phyloP scores from a whole-genome alignment of 2,329 filamentous ascomycete species.

The Aspergillus sp. region DNA sequence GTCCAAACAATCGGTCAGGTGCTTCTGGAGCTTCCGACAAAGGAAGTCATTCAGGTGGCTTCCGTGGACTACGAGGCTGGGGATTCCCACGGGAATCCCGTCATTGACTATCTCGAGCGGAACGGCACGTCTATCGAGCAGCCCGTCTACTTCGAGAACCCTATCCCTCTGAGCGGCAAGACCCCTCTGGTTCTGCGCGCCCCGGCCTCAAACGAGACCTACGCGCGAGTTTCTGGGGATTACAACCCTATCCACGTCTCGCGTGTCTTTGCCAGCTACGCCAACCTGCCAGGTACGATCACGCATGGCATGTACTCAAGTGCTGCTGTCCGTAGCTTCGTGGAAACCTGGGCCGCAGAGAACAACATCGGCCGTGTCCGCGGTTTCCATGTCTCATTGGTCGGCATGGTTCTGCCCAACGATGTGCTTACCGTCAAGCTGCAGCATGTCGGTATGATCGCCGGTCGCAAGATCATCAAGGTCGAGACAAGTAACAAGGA shows the following conservation, averaged over 20 bases:
- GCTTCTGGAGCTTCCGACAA: constrained; percentile 86
- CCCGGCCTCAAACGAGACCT: constrained; percentile 93
- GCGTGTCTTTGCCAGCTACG: constrained; percentile 90
- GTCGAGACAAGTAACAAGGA: constrained; percentile 94
- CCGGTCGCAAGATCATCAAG: constrained; percentile 98
- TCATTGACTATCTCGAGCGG: constrained; percentile 90
- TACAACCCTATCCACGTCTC: constrained; percentile 99
- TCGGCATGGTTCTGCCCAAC: constrained; percentile 98
- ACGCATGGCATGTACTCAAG: constrained; percentile 99
- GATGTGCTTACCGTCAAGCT: constrained; percentile 92
- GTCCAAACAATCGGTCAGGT: constrained; percentile 91
- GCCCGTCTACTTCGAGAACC: constrained; percentile 93
- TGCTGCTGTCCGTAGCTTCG: constrained; percentile 86
- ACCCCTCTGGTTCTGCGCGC: constrained; percentile 81
- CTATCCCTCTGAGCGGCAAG: constrained; percentile 91
- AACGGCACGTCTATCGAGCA: constrained; percentile 91
- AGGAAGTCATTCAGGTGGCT: constrained; percentile 96
- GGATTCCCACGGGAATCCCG: constrained; percentile 87
- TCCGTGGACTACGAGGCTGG: constrained; percentile 93
- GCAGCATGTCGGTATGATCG: constrained; percentile 95
- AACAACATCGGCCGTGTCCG: constrained; percentile 96
- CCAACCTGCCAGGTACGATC: constrained; percentile 91
- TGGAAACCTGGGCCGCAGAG: constrained; percentile 98
- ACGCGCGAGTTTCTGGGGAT: constrained; percentile 93
- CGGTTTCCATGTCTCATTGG: constrained; percentile 91